Evolutionary conservation across 352 stramenopile genomes (phyloP), one percentile per base, ranked within the genome.

Genomic region (Phytophthora citricola): DNA sequence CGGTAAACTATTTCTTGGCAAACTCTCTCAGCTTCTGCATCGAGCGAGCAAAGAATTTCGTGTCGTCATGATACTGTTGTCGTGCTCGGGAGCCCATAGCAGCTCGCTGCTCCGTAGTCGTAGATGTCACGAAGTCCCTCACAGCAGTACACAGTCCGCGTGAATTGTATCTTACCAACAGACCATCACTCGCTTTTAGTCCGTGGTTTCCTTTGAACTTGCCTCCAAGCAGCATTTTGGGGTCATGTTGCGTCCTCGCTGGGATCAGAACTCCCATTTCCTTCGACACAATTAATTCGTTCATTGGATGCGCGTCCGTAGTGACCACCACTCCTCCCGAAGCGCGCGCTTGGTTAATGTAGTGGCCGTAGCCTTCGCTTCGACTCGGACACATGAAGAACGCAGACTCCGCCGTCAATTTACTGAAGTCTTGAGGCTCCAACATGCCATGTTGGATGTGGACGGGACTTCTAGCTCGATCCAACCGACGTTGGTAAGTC

Each of bases 321-420:
- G 78, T 75, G 53, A 87, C 31, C 8, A 84, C 63, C 2, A 84
- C 49, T 10, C 62, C 78, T 2, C 75, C 73, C 3, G 69, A 60
- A 4, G 78, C 78, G 8, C 72, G 69, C 9, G 73, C 75, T 36
- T 87, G 78, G 48, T 87, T 87, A 45, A 87, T 82, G 56, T 87
- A 87, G 67, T 87, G 78, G 8, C 78, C 75, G 46, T 81, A 89
- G 2, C 79, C 79, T 74, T 89, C 79, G 45, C 69, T 73, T 9
- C 56, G 40, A 54, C 79, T 89, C 31, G 79, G 58, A 52, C 79
- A 86, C 58, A 89, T 65, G 29, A 89, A 81, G 20, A 75, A 78
- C 0, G 71, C 46, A 2, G 74, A 45, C 38, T 85, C 62, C 1
- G 73, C 74, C 32, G 82, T 64, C 47, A 85, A 40, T n/a, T 72